These are phyloP conservation scores for Helotiales sp. DNA, from an alignment of 2,329 filamentous ascomycete species.

Conservation along the genomic window DNA sequence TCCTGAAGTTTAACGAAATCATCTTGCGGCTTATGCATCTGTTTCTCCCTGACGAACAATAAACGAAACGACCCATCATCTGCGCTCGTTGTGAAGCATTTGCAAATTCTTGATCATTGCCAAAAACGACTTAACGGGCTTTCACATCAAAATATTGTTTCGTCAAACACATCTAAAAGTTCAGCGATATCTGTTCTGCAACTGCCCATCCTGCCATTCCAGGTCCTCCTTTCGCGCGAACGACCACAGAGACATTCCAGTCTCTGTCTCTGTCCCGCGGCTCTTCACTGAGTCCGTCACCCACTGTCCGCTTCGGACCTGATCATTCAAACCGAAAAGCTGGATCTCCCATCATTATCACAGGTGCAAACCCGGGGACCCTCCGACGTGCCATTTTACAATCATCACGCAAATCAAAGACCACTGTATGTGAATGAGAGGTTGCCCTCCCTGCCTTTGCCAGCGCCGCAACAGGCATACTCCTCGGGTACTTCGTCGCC, in stretches of 20 bases:
- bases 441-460: constrained; percentile 69
- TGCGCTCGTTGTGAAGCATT: constrained; percentile 29
- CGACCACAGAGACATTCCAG: constrained; percentile 3
- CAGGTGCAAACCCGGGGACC: constrained; percentile 79
- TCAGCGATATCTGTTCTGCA: constrained; percentile 3
- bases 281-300: constrained; percentile 28
- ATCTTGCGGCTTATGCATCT: constrained; percentile 31
- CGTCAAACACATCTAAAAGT: constrained; percentile 11
- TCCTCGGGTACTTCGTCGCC: constrained; percentile 73
- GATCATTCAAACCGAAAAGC: constrained; percentile 70
- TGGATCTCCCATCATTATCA: constrained; percentile 88
- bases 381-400: constrained; percentile 70
- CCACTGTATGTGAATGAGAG: constrained; percentile 71
- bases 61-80: constrained; percentile 25
- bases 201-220: background rate
- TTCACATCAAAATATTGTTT: constrained; percentile 22
- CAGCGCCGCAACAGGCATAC: constrained; percentile 61
- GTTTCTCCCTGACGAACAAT: constrained; percentile 29
- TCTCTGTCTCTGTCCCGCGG: constrained; percentile 12
- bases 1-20: constrained; percentile 31
- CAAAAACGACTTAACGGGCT: constrained; percentile 16
- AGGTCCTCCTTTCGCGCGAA: background rate
- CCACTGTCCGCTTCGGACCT: constrained; percentile 34
- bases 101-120: constrained; percentile 11
- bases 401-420: constrained; percentile 63